Base-by-base conservation (phyloP, 2,329 filamentous ascomycete species). In the Fonsecaea pedrosoi region DNA sequence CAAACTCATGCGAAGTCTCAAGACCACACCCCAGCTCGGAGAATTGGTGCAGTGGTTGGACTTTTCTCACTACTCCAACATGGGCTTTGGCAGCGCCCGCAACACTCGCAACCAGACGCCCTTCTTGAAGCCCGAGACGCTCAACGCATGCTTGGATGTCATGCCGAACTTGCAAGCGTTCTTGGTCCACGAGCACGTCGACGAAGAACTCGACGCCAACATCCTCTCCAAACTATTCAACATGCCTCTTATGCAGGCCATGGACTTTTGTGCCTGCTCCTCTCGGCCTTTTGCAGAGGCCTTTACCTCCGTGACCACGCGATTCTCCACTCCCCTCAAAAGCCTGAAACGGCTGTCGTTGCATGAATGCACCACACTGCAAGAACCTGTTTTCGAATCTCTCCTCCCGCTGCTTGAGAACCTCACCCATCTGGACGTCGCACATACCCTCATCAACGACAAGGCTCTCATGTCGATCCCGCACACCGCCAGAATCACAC, bases 1-100 rank as follows among this genome's bases (percentile, higher is more conserved):
- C 75, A 94, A 94, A 79, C 92, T 93, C 72, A 85, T 93, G 57
- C 82, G 84, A 65, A 91, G 92, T 74, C 83, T 94, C 70, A 81
- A 82, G 54, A 81, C 85, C 66, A 88, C 93, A 75, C 86, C 87
- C 1, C 82, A 87, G 8, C 82, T 94, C 62, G 92, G 91, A 54
- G 89, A 87, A 48, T 87, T 94, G 73, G 90, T 94, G 54, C 88
- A 90, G 65, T 89, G 92, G 59, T 82, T 94, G 54, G 92, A 95
- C 79, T 94, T 95, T 74, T 93, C 90, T 69, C 91, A 94, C 81
- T 94, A 94, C 79, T 94, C 92, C 76, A 91, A 91, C 25, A 88
- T 90, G 62, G 90, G 90, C 63, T 83, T 92, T 70, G 92, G 93
- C 75, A 86, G 87, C 68, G 92, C 90, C 15, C 89, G 88, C 71